phyloP scores from a whole-genome alignment of 345 rosid genomes.

The Zanthoxylum bungeanum region DNA sequence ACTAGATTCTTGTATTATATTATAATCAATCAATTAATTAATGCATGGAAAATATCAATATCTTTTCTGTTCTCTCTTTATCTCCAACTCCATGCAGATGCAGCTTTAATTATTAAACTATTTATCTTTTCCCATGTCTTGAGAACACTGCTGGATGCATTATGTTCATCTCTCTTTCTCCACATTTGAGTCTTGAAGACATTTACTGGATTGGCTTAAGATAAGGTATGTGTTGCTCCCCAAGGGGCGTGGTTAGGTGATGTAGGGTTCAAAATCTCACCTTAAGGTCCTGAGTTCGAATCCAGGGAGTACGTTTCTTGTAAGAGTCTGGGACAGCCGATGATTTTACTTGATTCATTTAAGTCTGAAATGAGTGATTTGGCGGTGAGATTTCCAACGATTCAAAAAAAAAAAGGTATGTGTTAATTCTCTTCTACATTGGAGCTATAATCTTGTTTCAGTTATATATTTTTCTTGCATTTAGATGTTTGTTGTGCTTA shows the following conservation, averaged over 20 bases:
- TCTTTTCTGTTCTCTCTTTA: background rate
- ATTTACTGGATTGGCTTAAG: constrained; percentile 1
- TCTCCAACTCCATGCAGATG: constrained; percentile 17
- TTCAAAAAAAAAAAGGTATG: too few relatives aligned
- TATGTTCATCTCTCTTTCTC: background rate
- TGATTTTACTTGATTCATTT: too few relatives aligned
- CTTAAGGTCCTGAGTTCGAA: too few relatives aligned
- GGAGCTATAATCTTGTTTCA: background rate
- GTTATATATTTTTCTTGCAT: background rate
- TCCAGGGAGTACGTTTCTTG: too few relatives aligned
- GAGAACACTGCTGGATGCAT: background rate
- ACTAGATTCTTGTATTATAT: constrained; percentile 7
- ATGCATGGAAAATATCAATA: constrained; percentile 4
- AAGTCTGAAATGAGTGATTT: too few relatives aligned
- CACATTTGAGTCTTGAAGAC: background rate
- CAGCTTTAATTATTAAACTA: background rate
- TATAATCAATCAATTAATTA: background rate
- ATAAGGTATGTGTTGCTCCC: constrained; percentile 22
- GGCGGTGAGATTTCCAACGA: too few relatives aligned
- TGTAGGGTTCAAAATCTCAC: too few relatives aligned
- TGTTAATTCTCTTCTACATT: background rate
- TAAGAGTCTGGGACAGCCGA: too few relatives aligned
- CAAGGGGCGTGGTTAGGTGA: too few relatives aligned
- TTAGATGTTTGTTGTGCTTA: background rate
- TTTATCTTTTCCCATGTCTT: background rate